These are phyloP conservation scores for Pyrrhoderma lamaoense DNA, from an alignment of 1,284 basidiomycete genomes.

Conservation along the genomic window DNA sequence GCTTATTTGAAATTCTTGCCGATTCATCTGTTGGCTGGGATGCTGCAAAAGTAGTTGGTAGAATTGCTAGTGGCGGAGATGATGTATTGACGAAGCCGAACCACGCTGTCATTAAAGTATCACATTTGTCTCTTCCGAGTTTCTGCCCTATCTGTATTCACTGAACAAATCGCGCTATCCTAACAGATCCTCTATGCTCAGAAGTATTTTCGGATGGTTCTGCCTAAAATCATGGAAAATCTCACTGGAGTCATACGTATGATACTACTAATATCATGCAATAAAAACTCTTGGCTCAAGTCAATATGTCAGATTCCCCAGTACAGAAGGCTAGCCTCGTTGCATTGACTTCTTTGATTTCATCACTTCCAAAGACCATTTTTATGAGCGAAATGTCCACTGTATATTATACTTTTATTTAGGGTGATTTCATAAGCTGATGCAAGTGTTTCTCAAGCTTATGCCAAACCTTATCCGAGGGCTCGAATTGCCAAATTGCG, in stretches of 20 bases:
- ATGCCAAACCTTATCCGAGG: conserved; percentile 86
- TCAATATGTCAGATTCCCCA: conserved; percentile 30
- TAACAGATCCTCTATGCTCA: conserved; percentile 77
- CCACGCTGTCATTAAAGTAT: conserved; percentile 68
- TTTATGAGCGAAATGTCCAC: conserved; percentile 62
- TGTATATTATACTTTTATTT: conserved; percentile 34
- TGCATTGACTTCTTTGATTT: conserved; percentile 78
- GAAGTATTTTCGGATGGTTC: conserved; percentile 67
- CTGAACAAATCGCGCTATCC: background rate
- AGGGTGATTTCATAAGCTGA: conserved; percentile 2
- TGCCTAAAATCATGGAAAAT: conserved; percentile 71
- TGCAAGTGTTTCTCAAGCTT: conserved; percentile 64
- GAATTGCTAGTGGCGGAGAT: conserved; percentile 50
- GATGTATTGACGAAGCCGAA: conserved; percentile 69
- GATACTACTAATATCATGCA: background rate
- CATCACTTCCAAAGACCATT: conserved; percentile 69
- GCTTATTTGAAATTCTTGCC: conserved; percentile 62
- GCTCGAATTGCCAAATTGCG: conserved; percentile 67
- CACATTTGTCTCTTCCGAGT: conserved; percentile 16
- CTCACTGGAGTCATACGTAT: conserved; percentile 39
- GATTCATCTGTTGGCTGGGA: conserved; percentile 55
- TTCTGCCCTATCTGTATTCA: background rate
- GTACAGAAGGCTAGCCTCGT: conserved; percentile 72
- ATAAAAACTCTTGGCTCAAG: background rate
- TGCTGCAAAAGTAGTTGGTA: conserved; percentile 68